Evolutionary conservation across 169 alveolate genomes (phyloP), one percentile per base, ranked within the genome.

Genomic region (Plasmodium cynomolgi): DNA sequence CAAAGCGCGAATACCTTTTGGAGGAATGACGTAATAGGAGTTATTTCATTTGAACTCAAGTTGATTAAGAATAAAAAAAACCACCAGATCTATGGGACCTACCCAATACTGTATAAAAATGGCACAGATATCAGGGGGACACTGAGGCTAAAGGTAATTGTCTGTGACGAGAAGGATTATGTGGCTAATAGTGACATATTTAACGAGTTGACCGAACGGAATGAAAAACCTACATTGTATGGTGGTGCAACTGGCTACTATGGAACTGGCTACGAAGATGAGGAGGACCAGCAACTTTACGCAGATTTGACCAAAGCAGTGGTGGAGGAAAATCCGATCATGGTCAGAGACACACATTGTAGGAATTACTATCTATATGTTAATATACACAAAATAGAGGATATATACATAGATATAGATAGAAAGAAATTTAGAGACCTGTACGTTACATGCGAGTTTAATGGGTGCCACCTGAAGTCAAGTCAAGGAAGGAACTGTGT

Each of bases 1-100:
- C 99, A 97, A 84, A 93, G 98, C 23, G 99, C 99, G 34, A 98
- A 98, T 92, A 96, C 98, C 74, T 97, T 97, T 77, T 98, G 99
- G 99, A 90, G 98, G 72, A 98, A 98, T 85, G 98, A 97, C 62
- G 86, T 95, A 44, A 95, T 98, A 50, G 99, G 99, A 17, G 94
- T 94, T 26, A 95, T 97, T 44, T 94, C 98, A 4, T 92, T 98
- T 58, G 98, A 98, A 96, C 95, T 97, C 54, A 97, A 96, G 80
- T 94, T 97, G 75, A 96, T 98, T 81, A 96, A 95, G 80, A 95
- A 97, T 62, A 97, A 97, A 83, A 96, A 96, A 79, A 97, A 97
- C 72, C 98, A 97, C 93, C 95, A 95, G 79, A 93, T 97, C 75
- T 94, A 96, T 54, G 98, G 98, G n/a, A 84, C 90, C 23, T 93